Percentiles rank a stretch among this genome's conserved stretches.
Evolutionary conservation across 2,329 filamentous ascomycete genomes (phyloP).

Genomic region (Fusarium compactum): DNA sequence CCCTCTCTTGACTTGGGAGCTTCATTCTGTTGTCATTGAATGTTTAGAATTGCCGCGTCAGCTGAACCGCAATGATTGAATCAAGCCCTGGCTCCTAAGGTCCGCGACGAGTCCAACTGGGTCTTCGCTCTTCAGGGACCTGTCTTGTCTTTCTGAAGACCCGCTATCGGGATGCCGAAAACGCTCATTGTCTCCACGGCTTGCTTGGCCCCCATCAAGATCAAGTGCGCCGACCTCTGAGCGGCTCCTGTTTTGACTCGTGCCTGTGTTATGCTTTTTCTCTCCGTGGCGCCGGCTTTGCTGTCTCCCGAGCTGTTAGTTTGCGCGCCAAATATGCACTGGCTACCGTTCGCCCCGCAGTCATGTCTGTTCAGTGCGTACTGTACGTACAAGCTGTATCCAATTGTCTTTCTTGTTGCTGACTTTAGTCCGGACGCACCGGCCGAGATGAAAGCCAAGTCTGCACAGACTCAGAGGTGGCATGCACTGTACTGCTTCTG

Average conservation of each 20-base stretch:
- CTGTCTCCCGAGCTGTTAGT: slow-evolving; percentile 42
- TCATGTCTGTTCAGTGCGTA: slow-evolving; percentile 15
- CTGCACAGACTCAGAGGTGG: slow-evolving; percentile 21
- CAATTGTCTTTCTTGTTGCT: slow-evolving; percentile 27
- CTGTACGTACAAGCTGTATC: slow-evolving; percentile 3
- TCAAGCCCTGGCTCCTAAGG: slow-evolving; percentile 22
- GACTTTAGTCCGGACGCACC: slow-evolving; percentile 37
- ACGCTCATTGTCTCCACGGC: slow-evolving; percentile 34
- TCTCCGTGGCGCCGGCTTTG: slow-evolving; percentile 44
- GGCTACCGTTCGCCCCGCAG: slow-evolving; percentile 33
- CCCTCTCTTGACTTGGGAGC: slow-evolving; percentile 6
- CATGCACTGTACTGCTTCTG: background rate
- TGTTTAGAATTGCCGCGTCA: slow-evolving; percentile 38
- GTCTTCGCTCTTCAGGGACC: slow-evolving; percentile 41
- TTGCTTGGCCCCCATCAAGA: slow-evolving; percentile 18
- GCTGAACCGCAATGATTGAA: slow-evolving; percentile 25
- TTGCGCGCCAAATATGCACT: slow-evolving; percentile 38
- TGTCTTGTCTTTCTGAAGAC: slow-evolving; percentile 23
- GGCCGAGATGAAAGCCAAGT: slow-evolving; percentile 41
- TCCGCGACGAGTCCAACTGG: slow-evolving; percentile 28
- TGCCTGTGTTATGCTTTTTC: slow-evolving; percentile 43
- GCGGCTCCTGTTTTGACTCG: slow-evolving; percentile 36
- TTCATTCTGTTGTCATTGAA: slow-evolving; percentile 9
- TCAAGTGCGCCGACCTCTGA: slow-evolving; percentile 9
- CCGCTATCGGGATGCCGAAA: slow-evolving; percentile 43